Evolutionary conservation across 1,284 basidiomycete species (phyloP), one percentile per base, ranked within the genome.

Genomic region (Rhodotorula sp.): DNA sequence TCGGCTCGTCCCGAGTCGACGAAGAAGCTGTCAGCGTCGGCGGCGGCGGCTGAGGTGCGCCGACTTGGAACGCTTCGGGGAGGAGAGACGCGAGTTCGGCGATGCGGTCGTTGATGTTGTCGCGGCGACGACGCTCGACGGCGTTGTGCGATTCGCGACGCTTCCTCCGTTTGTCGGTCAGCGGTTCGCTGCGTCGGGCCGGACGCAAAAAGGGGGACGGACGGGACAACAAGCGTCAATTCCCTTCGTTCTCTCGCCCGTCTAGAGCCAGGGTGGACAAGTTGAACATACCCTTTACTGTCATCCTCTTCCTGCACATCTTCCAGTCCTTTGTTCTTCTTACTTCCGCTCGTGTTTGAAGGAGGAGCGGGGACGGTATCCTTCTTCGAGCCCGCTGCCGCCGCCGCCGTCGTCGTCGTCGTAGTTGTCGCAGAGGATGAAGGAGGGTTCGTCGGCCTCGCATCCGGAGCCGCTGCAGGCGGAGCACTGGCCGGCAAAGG

Each of bases 71-170:
- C 19, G 77, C 69, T 61, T 92, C 91, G 3, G 93, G 93, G 70
- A 95, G 90, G 65, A 95, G 84, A 34, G 89, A 90, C 23, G 92
- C 90, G 2, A 95, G 86, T 80, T 95, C 93, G 59, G 87, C 87
- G 77, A 95, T 95, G 81, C 91, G 91, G 83, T 95, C 93, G 81
- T 95, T 95, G 81, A 95, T 95, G 80, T 93, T 94, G 80, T 95
- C 93, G 60, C 93, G 82, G 65, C 93, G 81, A 43, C 93, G 83
- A 26, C 93, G 85, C 83, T 95, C 93, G 73, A 95, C 93, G 5
- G 92, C 92, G 79, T 95, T 95, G 80, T 95, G 93, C 10, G 88
- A 90, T 81, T 94, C 92, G 70, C 92, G 83, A 60, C 92, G 83
- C 57, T 90, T 83, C 15, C 90, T 82, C 18, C 91, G 83, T 80